Conservation (phyloP, 2,329 filamentous ascomycete genomes). For the Exophiala oligosperma region DNA sequence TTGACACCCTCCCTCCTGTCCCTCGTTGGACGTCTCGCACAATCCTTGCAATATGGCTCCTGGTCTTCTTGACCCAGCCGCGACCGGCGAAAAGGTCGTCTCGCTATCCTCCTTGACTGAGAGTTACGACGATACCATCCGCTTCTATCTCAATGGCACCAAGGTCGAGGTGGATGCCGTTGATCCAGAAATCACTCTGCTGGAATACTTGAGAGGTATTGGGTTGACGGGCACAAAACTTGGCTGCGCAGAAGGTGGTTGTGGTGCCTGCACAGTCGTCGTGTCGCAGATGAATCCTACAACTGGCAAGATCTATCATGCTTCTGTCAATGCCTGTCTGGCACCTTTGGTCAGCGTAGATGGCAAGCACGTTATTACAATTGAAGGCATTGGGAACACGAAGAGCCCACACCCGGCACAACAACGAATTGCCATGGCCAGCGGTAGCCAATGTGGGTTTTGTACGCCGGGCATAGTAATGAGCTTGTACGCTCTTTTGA, state of each 20-base stretch:
- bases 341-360: slow-evolving; percentile 91
- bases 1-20: background rate
- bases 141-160: slow-evolving; percentile 94
- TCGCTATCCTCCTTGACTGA: slow-evolving; percentile 66
- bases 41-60: slow-evolving; percentile 53
- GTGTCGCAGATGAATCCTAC: slow-evolving; percentile 92
- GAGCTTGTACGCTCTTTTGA: slow-evolving; percentile 87
- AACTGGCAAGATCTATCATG: slow-evolving; percentile 90
- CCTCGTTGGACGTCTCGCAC: background rate
- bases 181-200: slow-evolving; percentile 85
- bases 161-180: slow-evolving; percentile 81
- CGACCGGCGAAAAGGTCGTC: slow-evolving; percentile 43
- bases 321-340: slow-evolving; percentile 92
- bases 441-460: slow-evolving; percentile 93
- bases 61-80: slow-evolving; percentile 51
- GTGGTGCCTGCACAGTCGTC: slow-evolving; percentile 91
- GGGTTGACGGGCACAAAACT: slow-evolving; percentile 94
- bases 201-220: slow-evolving; percentile 91
- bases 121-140: slow-evolving; percentile 79
- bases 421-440: slow-evolving; percentile 84
- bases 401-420: slow-evolving; percentile 86
- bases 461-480: slow-evolving; percentile 98
- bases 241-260: slow-evolving; percentile 94
- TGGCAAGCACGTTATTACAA: slow-evolving; percentile 96
- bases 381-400: slow-evolving; percentile 90